A percentile compares a stretch with the other conserved stretches of the same genome.
These are phyloP conservation scores for Boletus tomentosulus DNA, from an alignment of 768 basidiomycete genomes.

Conservation along the genomic window DNA sequence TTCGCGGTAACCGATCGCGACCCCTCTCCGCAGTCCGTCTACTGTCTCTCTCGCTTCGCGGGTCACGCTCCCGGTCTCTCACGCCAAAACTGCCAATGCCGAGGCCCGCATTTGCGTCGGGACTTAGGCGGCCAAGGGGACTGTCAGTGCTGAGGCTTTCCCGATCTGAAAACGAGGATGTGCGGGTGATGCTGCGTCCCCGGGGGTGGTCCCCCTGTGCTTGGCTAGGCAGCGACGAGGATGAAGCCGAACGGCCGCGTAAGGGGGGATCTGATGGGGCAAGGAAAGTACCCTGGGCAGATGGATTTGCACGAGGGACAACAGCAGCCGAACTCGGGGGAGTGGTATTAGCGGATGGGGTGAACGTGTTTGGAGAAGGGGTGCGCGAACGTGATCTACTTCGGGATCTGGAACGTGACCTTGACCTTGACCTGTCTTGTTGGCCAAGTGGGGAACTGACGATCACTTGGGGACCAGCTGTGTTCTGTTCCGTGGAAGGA, in stretches of 20 bases:
- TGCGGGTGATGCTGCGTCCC: conserved; percentile 53
- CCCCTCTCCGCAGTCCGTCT: conserved; percentile 28
- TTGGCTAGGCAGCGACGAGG: conserved; percentile 32
- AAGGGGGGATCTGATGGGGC: conserved; percentile 24
- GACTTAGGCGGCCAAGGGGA: conserved; percentile 36
- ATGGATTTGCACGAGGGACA: conserved; percentile 10
- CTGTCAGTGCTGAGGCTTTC: conserved; percentile 36
- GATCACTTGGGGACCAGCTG: conserved; percentile 29
- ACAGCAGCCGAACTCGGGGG: conserved; percentile 4
- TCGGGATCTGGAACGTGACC: conserved; percentile 28
- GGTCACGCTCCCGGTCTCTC: conserved; percentile 31
- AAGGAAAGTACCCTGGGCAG: conserved; percentile 17
- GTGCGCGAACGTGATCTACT: conserved; percentile 43
- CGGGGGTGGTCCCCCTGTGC: conserved; percentile 34
- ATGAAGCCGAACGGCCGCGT: conserved; percentile 31
- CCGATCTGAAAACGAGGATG: conserved; percentile 53
- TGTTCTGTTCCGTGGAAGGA: conserved; percentile 16
- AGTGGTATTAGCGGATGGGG: conserved; percentile 9
- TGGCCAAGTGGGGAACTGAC: conserved; percentile 34
- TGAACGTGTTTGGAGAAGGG: conserved; percentile 37
- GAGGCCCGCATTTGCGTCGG: conserved; percentile 32
- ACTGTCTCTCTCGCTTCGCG: conserved; percentile 23
- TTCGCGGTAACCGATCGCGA: conserved; percentile 26
- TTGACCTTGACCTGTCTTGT: conserved; percentile 31
- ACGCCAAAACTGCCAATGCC: conserved; percentile 31